Conservation (phyloP, 2,329 filamentous ascomycete genomes). For the Immersiporthe knoxdaviesiana region DNA sequence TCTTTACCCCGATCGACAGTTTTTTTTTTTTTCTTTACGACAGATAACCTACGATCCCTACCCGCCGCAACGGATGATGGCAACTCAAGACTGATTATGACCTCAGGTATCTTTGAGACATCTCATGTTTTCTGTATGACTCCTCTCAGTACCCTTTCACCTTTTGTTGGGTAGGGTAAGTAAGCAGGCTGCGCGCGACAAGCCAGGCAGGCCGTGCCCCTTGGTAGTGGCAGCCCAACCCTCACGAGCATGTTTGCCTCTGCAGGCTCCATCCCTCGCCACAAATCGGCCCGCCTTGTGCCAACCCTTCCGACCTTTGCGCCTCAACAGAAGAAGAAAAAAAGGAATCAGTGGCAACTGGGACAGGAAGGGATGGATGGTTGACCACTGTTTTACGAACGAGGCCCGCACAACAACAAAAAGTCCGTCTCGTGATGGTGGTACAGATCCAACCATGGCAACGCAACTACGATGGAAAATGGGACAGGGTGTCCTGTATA, state of each 20-base stretch:
- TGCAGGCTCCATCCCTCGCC: conserved; percentile 15
- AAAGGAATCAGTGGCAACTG: neutral
- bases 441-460: neutral
- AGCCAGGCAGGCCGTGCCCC: neutral
- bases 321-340: neutral
- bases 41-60: neutral
- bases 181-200: neutral
- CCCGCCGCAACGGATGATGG: neutral
- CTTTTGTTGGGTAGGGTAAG: neutral
- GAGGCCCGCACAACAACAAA: neutral
- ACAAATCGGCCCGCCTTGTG: conserved; percentile 19
- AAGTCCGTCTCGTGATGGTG: neutral
- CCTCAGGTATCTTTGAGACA: neutral
- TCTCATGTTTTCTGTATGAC: neutral
- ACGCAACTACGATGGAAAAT: neutral
- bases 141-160: neutral
- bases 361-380: neutral
- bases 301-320: neutral
- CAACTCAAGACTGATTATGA: neutral
- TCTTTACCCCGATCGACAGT: neutral
- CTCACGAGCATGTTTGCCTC: conserved; percentile 2
- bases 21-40: neutral
- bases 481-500: neutral
- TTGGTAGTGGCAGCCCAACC: neutral
- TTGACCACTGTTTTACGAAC: neutral